phyloP scores from a whole-genome alignment of 345 rosid genomes.

The Eucalyptus curtisii region DNA sequence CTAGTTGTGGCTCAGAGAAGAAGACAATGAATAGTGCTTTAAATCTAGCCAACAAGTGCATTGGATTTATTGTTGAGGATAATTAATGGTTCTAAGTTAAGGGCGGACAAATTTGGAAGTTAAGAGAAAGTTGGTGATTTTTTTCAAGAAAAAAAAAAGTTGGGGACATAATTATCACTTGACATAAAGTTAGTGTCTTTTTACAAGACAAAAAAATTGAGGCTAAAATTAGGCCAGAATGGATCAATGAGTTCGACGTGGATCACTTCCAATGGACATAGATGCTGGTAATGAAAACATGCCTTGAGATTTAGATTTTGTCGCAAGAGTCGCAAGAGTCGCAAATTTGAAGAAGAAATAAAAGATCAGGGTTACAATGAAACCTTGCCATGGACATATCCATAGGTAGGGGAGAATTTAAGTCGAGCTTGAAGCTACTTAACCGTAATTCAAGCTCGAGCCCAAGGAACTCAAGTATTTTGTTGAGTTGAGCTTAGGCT shows the following conservation, averaged over 20 bases:
- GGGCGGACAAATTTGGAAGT: rapidly evolving
- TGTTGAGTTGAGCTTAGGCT: background rate
- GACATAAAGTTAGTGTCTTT: background rate
- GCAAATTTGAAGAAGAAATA: background rate
- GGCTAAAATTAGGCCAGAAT: background rate
- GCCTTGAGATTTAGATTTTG: background rate
- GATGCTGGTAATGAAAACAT: background rate
- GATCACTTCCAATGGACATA: background rate
- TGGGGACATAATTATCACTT: rapidly evolving
- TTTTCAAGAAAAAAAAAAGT: rapidly evolving
- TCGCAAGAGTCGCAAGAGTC: background rate
- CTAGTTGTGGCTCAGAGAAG: rapidly evolving
- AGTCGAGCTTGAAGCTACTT: background rate
- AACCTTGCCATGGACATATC: background rate
- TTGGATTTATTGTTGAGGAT: rapidly evolving
- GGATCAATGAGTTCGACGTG: background rate
- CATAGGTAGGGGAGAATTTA: background rate
- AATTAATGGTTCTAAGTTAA: too few relatives aligned
- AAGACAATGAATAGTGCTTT: too few relatives aligned
- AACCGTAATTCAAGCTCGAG: background rate
- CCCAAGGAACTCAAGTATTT: background rate
- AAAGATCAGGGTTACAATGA: background rate
- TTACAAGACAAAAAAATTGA: too few relatives aligned
- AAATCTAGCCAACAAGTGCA: rapidly evolving
- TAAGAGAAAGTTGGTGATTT: too few relatives aligned